Base-by-base conservation (phyloP, 345 rosid genomes). In the Barbarea vulgaris region DNA sequence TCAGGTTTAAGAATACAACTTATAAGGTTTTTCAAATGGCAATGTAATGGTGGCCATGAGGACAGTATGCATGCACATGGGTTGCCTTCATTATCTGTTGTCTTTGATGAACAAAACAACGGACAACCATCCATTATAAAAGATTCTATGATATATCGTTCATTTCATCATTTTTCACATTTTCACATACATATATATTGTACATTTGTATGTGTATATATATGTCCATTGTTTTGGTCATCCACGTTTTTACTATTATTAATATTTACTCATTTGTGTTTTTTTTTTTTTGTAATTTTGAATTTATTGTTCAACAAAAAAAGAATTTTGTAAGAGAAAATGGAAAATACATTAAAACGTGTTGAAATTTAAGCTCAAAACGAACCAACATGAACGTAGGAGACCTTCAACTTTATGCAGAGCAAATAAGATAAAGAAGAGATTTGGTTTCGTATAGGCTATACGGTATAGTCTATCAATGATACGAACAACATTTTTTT, bases 1-100 rank as follows among this genome's bases (percentile, higher is more conserved):
- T 36, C 4, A 28, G 24, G 27, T 22, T 7, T 34, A 67, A 59
- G 69, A 62, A 60, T 68, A 41, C 55, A 75, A 51, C 12, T 51
- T 41, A 52, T 51, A 59, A 48, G 48, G 61, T 27, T 76, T 69
- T 44, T 18, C 28, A 44, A 69, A 61, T 42, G 68, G 55, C 24
- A 31, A 60, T 59, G 67, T 24, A 59, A 50, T 51, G 75, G 76
- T 56, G 71, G 61, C 67, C 60, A 70, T 64, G 76, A 50, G 67
- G 81, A 66, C 73, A 70, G 62, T 64, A 36, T 70, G 18, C 67
- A 72, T 71, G 73, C 81, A 77, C 81, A 77, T 77, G 81, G 73
- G 68, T 65, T 72, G 81, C 81, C 47, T 65, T 72, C 68, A 50
- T 17, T 48, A 51, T 65, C 68, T 22, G 77, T 71, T 71, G 81